Base-by-base conservation (phyloP, 331 rosid genomes). In the Malus hybrid region DNA sequence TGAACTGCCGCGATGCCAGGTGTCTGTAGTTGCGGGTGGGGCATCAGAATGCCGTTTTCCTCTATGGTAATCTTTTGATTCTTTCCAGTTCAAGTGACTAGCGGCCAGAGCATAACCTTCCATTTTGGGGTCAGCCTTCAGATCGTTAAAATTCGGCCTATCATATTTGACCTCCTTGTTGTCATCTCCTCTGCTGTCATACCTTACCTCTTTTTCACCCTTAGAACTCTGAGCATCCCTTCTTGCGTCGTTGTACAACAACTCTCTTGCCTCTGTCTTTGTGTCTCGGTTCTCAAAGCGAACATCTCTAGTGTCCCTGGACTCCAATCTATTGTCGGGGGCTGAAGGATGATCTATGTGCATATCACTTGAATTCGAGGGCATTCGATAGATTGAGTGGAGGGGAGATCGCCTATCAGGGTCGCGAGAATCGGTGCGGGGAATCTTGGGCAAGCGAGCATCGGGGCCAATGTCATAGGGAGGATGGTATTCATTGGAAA, bases 321-420 rank as follows among this genome's bases (percentile, higher is more conserved):
- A 66, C 77, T 93, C 98, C 62, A 68, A 66, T 84, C 86, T 87
- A 81, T 70, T 90, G 65, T 87, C 93, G 48, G 84, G 36, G 68
- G 81, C 86, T 44, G 28, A 53, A 53, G 88, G 76, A 68, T 83
- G 88, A 78, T 84, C 93, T 46, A 79, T 76, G 75, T 85, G 89
- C 14, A 85, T 79, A 83, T 88, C 95, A 66, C 71, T 87, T 15
- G 89, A 84, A 79, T 96, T 82, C 63, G 88, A 56, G 9, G 88
- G 88, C 75, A 86, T 82, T 78, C 96, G 82, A 84, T 89, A 86
- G 26, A 70, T 36, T 13, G 96, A 39, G 66, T 88, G 90, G 76
- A 86, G 84, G 56, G 95, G 97, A 64, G 98, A 90, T 85, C 87
- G 86, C 81, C 90, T 87, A 66, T 93, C 98, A 3, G 83, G 80